These are phyloP conservation scores for Acmispon strigosus DNA, from an alignment of 306 rosid genomes.

Conservation along the genomic window DNA sequence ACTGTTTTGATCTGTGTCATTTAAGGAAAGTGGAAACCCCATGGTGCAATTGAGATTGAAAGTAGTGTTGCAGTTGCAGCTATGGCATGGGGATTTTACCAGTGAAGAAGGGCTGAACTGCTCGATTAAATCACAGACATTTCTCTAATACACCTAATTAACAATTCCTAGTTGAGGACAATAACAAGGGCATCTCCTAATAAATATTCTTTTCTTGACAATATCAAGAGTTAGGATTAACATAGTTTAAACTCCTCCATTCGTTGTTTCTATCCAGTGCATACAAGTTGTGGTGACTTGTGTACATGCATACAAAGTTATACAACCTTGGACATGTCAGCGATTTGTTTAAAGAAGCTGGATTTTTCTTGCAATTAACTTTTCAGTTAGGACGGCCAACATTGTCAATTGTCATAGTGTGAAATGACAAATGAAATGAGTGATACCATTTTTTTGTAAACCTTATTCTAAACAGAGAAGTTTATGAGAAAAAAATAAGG, in stretches of 20 bases:
- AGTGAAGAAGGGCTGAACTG: background rate
- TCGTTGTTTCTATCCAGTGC: background rate
- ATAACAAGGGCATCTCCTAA: slow-evolving; percentile 23
- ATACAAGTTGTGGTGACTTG: background rate
- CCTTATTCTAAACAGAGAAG: no score
- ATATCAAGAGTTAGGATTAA: slow-evolving; percentile 6
- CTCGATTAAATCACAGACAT: background rate
- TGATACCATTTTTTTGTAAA: no score
- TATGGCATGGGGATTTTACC: background rate
- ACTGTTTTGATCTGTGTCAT: background rate
- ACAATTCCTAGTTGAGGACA: slow-evolving; percentile 18
- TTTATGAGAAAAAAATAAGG: no score
- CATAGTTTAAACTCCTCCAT: slow-evolving; percentile 11
- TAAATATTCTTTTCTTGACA: slow-evolving; percentile 31
- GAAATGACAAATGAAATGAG: no score
- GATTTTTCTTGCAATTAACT: background rate
- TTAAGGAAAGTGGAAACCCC: background rate
- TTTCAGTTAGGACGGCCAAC: slow-evolving; percentile 11
- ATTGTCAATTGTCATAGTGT: background rate
- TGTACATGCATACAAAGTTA: background rate
- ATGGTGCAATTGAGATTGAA: slow-evolving; percentile 16
- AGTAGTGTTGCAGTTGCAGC: slow-evolving; percentile 13
- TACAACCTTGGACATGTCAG: slow-evolving; percentile 14
- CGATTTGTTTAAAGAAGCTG: background rate
- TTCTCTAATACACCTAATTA: slow-evolving; percentile 11